phyloP scores from a whole-genome alignment of 2,329 filamentous ascomycete genomes.

The Cucurbitaria berberidis region DNA sequence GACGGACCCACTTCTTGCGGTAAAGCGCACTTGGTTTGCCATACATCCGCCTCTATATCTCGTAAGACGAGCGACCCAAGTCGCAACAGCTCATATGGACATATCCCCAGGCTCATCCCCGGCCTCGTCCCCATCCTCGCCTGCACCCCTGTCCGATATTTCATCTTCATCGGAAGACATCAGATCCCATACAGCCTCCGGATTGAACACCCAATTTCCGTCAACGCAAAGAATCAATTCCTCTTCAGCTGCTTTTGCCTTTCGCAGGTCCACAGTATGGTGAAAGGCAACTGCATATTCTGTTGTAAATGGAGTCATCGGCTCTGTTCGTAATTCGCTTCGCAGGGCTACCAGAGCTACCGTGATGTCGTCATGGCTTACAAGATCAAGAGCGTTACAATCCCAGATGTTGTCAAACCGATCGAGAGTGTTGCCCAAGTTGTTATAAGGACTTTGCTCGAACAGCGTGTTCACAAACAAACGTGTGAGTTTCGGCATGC shows the following conservation, averaged over 20 bases:
- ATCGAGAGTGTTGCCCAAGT: neutral
- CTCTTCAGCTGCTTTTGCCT: neutral
- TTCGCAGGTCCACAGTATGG: neutral
- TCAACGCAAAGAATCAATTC: neutral
- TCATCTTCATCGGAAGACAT: no score
- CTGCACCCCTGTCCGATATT: no score
- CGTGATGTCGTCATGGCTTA: neutral
- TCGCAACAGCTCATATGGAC: neutral
- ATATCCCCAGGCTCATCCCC: neutral
- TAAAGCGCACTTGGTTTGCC: no score
- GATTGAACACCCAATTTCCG: neutral
- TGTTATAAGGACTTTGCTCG: neutral
- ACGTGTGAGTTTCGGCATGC: neutral
- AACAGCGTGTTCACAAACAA: neutral
- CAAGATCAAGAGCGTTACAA: neutral
- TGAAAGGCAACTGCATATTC: neutral
- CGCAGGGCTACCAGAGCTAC: neutral
- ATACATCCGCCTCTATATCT: no score
- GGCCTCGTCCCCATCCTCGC: no score
- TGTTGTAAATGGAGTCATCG: neutral
- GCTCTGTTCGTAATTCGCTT: neutral
- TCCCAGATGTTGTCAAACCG: neutral
- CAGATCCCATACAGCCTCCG: no score
- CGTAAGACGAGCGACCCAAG: no score
- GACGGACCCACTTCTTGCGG: no score